Conservation (phyloP, 2,329 filamentous ascomycete species). For the Penicillium sp. region DNA sequence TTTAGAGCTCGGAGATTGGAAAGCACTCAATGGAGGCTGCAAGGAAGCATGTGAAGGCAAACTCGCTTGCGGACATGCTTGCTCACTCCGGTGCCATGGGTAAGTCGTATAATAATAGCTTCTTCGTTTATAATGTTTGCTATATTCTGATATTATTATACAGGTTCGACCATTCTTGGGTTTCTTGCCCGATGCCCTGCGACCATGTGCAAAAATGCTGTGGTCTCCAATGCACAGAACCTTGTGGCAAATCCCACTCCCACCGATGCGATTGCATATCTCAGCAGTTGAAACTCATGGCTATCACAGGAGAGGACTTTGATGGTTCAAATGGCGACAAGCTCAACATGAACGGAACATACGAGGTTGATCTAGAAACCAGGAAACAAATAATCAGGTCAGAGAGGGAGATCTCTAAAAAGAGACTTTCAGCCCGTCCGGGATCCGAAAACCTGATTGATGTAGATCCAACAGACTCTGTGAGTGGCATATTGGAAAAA, state of each 20-base stretch:
- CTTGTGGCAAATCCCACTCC: slow-evolving; percentile 4
- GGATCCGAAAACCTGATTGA: not conserved
- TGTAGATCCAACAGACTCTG: not conserved
- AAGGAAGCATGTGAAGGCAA: slow-evolving; percentile 48
- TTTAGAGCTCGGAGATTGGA: slow-evolving; percentile 46
- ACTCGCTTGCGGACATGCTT: slow-evolving; percentile 58
- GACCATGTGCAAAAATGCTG: slow-evolving; percentile 7
- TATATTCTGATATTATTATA: not conserved
- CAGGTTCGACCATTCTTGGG: slow-evolving; percentile 1
- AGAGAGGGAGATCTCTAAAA: not conserved
- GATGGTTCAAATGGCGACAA: not conserved
- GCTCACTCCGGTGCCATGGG: slow-evolving; percentile 58
- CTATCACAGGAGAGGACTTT: not conserved
- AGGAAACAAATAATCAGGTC: not conserved
- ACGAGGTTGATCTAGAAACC: not conserved
- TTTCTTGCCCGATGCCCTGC: slow-evolving; percentile 4
- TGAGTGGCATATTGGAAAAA: not conserved
- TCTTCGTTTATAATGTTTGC: not conserved
- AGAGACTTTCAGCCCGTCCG: not conserved
- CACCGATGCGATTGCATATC: slow-evolving; percentile 9
- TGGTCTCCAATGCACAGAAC: not conserved
- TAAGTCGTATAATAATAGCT: slow-evolving; percentile 27
- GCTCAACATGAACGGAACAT: not conserved
- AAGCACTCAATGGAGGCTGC: slow-evolving; percentile 59
- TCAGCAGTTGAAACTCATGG: not conserved